phyloP scores from a whole-genome alignment of 257 asterid genomes.

The Plantago ovata region DNA sequence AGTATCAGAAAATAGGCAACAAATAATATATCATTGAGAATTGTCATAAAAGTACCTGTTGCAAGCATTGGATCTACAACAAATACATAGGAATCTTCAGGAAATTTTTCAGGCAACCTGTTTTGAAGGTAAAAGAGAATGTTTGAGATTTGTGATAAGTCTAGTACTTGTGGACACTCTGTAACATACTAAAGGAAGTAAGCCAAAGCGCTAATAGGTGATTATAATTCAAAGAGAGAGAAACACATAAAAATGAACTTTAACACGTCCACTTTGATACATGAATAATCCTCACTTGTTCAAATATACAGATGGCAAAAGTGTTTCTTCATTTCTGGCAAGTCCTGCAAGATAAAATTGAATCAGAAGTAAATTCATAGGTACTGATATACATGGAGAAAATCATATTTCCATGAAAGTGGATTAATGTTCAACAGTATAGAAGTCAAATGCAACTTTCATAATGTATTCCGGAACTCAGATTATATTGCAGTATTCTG shows the following conservation, averaged over 20 bases:
- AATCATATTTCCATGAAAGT: slow-evolving; percentile 8
- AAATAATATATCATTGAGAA: not conserved
- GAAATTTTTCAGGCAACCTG: slow-evolving; percentile 89
- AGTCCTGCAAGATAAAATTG: slow-evolving; percentile 46
- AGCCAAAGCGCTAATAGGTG: not conserved
- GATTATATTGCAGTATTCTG: not conserved
- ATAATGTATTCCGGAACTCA: slow-evolving; percentile 2
- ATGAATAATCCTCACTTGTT: slow-evolving; percentile 67
- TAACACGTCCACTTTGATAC: slow-evolving; percentile 8
- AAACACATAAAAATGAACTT: slow-evolving; percentile 3
- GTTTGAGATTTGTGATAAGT: slow-evolving; percentile 12
- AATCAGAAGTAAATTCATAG: too few relatives aligned
- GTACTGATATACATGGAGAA: not conserved
- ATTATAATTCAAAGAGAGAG: slow-evolving; percentile 5
- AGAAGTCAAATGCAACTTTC: slow-evolving; percentile 4
- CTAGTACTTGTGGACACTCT: slow-evolving; percentile 6
- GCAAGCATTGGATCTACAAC: slow-evolving; percentile 98
- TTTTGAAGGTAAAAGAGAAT: slow-evolving; percentile 11
- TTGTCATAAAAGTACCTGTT: slow-evolving; percentile 52
- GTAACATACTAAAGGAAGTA: slow-evolving; percentile 13
- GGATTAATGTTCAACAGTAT: slow-evolving; percentile 16
- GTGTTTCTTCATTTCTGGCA: slow-evolving; percentile 87
- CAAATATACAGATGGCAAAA: slow-evolving; percentile 80
- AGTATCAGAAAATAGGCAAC: not conserved
- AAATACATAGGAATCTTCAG: slow-evolving; percentile 78